Conservation (phyloP, 257 asterid species). For the Linderniella brevidens region DNA sequence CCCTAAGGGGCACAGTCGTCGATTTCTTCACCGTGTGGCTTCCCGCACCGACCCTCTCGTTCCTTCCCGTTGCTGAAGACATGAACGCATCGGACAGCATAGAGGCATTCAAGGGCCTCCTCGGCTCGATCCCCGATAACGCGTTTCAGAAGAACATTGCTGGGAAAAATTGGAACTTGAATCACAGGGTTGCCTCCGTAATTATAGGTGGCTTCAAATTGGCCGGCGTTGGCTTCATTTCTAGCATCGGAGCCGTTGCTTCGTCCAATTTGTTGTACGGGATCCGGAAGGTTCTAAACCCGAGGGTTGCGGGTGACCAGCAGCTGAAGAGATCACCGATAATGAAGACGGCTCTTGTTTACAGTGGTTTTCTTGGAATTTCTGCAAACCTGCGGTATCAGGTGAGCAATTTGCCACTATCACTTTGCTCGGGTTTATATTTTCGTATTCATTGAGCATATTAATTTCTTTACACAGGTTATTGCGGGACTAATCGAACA, state of each 20-base stretch:
- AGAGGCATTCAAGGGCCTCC: constrained; percentile 63
- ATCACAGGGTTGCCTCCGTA: constrained; percentile 76
- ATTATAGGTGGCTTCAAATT: constrained; percentile 78
- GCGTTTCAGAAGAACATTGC: constrained; percentile 74
- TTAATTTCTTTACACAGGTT: constrained; percentile 22
- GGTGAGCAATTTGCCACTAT: constrained; percentile 18
- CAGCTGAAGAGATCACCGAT: constrained; percentile 64
- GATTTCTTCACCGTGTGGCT: constrained; percentile 98
- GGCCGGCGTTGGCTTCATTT: constrained; percentile 80
- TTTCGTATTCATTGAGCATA: background rate
- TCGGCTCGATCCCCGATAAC: constrained; percentile 89
- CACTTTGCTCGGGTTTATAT: background rate
- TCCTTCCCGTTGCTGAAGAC: constrained; percentile 37
- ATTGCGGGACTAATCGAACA: constrained; percentile 87
- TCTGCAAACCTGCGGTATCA: constrained; percentile 90
- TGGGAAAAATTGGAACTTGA: constrained; percentile 73
- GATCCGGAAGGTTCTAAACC: constrained; percentile 37
- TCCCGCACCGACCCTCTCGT: constrained; percentile 88
- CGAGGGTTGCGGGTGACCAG: constrained; percentile 27
- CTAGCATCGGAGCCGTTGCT: constrained; percentile 92
- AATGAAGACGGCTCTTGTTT: constrained; percentile 69
- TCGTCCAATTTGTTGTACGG: constrained; percentile 54
- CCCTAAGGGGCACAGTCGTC: constrained; percentile 66
- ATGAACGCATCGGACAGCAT: constrained; percentile 34
- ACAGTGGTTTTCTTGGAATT: constrained; percentile 63